Conservation (phyloP, 2,329 filamentous ascomycete genomes). For the Corinectria fuckeliana region DNA sequence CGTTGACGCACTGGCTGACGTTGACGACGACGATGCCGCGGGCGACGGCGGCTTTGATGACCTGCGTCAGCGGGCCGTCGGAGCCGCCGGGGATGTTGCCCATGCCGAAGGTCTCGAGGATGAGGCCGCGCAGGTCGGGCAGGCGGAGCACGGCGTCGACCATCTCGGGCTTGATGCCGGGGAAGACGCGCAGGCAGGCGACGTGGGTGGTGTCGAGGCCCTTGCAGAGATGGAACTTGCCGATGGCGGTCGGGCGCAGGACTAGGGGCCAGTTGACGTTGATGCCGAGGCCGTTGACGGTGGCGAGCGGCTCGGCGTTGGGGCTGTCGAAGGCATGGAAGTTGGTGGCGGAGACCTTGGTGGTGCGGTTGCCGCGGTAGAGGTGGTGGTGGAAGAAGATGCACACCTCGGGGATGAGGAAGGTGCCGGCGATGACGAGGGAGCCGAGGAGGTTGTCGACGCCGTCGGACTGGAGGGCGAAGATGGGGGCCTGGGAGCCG, state of each 20-base stretch:
- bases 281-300: slow-evolving; percentile 80
- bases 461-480: slow-evolving; percentile 88
- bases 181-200: slow-evolving; percentile 87
- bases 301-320: slow-evolving; percentile 83
- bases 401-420: slow-evolving; percentile 91
- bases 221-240: slow-evolving; percentile 75
- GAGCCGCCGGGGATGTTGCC: slow-evolving; percentile 87
- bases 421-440: slow-evolving; percentile 88
- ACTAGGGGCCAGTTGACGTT: slow-evolving; percentile 83
- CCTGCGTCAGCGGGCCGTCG: slow-evolving; percentile 78
- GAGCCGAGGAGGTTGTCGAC: slow-evolving; percentile 89
- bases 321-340: slow-evolving; percentile 89
- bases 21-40: slow-evolving; percentile 88
- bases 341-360: slow-evolving; percentile 84
- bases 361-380: slow-evolving; percentile 86
- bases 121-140: slow-evolving; percentile 78
- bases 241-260: slow-evolving; percentile 74
- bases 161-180: slow-evolving; percentile 93
- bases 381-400: slow-evolving; percentile 93
- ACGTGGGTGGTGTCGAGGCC: slow-evolving; percentile 87
- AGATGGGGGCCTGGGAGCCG: slow-evolving; percentile 83
- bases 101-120: slow-evolving; percentile 92
- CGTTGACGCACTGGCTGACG: slow-evolving; percentile 85
- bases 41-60: slow-evolving; percentile 77
- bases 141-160: slow-evolving; percentile 81